Percentiles rank a stretch among this genome's conserved stretches.
phyloP scores from a whole-genome alignment of 345 rosid species.

The Excoecaria agallocha region DNA sequence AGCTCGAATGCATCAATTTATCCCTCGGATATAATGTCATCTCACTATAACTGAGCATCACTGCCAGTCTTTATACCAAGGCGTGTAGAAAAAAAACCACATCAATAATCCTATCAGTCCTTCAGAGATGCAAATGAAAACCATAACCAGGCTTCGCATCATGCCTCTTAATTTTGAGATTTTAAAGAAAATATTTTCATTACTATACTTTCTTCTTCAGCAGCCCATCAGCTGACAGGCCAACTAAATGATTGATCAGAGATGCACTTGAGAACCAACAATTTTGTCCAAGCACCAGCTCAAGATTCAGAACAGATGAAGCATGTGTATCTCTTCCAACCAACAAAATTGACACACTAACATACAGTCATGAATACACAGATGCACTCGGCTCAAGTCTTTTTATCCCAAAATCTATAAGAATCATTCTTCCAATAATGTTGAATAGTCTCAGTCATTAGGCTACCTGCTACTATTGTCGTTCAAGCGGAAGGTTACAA shows the following conservation, averaged over 20 bases:
- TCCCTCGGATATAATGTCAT: background rate
- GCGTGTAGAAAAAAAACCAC: background rate
- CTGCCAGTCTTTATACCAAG: constrained; percentile 8
- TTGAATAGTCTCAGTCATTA: constrained; percentile 1
- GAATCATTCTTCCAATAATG: background rate
- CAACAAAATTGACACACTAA: constrained; percentile 16
- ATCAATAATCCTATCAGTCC: background rate
- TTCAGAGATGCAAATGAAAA: constrained; percentile 9
- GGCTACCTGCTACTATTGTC: background rate
- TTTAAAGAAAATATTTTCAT: constrained; percentile 11
- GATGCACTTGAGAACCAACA: constrained; percentile 9
- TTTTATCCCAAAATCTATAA: background rate
- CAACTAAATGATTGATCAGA: background rate
- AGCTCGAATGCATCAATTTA: constrained; percentile 10
- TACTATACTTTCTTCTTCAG: constrained; percentile 5
- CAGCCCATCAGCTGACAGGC: constrained; percentile 20
- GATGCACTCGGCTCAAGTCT: background rate
- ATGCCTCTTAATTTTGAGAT: constrained; percentile 7
- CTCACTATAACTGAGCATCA: constrained; percentile 18
- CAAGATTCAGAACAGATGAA: constrained; percentile 1
- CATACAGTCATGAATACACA: background rate
- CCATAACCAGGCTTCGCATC: constrained; percentile 4
- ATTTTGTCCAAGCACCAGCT: background rate
- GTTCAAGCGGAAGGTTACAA: background rate
- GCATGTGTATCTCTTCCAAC: constrained; percentile 28